phyloP scores from a whole-genome alignment of 1,139 yeast species.

The Candida sp. region DNA sequence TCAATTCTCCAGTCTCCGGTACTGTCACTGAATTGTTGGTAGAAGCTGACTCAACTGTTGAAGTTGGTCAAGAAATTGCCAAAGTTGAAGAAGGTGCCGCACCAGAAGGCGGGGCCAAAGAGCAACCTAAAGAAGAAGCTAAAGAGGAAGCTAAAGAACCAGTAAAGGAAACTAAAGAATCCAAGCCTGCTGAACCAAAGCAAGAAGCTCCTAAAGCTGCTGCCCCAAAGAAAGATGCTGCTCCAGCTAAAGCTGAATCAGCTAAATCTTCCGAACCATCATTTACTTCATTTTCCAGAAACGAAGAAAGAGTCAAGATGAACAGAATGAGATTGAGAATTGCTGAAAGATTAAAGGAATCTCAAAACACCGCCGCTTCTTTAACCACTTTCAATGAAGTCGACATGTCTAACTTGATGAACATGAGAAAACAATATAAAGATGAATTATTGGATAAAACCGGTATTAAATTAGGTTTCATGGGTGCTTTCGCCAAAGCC shows the following conservation, averaged over 20 bases:
- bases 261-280: constrained; percentile 29
- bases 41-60: constrained; percentile 87
- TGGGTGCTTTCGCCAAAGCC: constrained; percentile 99
- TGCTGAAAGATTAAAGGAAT: constrained; percentile 98
- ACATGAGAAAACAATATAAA: constrained; percentile 94
- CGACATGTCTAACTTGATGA: constrained; percentile 91
- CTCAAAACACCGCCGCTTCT: constrained; percentile 98
- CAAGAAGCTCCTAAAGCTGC: constrained; percentile 62
- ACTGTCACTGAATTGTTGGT: constrained; percentile 83
- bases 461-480: constrained; percentile 95
- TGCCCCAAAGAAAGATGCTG: constrained; percentile 27
- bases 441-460: constrained; percentile 94
- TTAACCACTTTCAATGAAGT: constrained; percentile 98
- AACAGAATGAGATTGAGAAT: constrained; percentile 99
- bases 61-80: constrained; percentile 91
- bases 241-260: constrained; percentile 20
- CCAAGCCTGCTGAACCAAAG: constrained; percentile 20
- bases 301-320: constrained; percentile 94
- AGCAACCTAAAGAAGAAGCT: constrained; percentile 17
- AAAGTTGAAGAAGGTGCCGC: constrained; percentile 90
- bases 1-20: constrained; percentile 92
- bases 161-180: constrained; percentile 22
- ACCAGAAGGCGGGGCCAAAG: constrained; percentile 59
- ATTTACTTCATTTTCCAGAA: constrained; percentile 70
- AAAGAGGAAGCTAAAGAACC: constrained; percentile 17